Conservation (phyloP, 2,329 filamentous ascomycete genomes). For the Sphaerulina populicola region DNA sequence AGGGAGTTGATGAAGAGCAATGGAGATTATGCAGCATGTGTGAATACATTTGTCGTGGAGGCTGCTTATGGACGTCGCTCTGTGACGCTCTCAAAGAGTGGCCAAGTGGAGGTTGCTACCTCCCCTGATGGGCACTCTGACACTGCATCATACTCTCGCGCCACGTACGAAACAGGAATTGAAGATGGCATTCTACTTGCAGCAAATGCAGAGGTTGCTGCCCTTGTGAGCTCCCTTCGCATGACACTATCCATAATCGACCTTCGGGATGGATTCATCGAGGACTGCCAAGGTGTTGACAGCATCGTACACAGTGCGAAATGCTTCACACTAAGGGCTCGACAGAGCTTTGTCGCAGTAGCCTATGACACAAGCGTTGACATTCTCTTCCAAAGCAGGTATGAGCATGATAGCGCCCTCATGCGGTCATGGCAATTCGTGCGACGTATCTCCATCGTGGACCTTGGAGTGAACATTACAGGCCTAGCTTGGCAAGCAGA, state of each 20-base stretch:
- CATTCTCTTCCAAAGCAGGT: conserved; percentile 25
- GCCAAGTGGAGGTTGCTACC: background rate
- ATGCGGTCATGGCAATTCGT: conserved; percentile 21
- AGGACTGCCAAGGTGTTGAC: conserved; percentile 20
- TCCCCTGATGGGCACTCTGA: background rate
- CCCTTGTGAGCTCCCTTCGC: conserved; percentile 17
- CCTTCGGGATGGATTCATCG: conserved; percentile 27
- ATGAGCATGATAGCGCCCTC: conserved; percentile 17
- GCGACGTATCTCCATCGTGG: conserved; percentile 22
- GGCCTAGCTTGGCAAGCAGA: conserved; percentile 62
- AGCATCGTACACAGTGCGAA: conserved; percentile 10
- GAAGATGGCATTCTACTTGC: conserved; percentile 15
- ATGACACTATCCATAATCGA: conserved; percentile 24
- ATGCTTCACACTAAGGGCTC: conserved; percentile 13
- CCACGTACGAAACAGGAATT: conserved; percentile 15
- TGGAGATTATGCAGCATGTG: background rate
- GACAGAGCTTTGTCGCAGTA: conserved; percentile 26
- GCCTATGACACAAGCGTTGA: conserved; percentile 20
- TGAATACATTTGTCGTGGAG: background rate
- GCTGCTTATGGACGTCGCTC: background rate
- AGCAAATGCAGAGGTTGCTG: conserved; percentile 23
- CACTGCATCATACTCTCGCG: background rate
- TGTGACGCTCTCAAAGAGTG: conserved; percentile 1
- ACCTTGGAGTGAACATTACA: conserved; percentile 20
- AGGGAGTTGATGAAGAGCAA: background rate